phyloP scores from a whole-genome alignment of 2,329 filamentous ascomycete species.

The Chaetomium sp. region DNA sequence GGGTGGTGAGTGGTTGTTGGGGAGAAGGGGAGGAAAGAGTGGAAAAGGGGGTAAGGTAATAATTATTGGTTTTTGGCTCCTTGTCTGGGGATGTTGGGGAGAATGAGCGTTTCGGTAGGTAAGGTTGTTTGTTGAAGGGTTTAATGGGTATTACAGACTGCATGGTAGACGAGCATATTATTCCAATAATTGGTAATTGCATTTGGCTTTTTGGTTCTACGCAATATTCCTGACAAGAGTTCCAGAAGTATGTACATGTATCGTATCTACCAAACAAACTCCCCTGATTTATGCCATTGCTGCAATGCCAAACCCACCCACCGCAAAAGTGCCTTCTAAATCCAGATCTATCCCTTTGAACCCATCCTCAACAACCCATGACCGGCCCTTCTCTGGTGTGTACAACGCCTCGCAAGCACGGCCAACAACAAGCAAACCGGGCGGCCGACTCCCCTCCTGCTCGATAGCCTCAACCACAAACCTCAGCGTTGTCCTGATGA shows the following conservation, averaged over 20 bases:
- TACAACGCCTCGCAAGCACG: conserved; percentile 78
- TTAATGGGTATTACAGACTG: background rate
- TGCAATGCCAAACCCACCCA: conserved; percentile 16
- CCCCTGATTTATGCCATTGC: conserved; percentile 14
- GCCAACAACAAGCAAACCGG: conserved; percentile 84
- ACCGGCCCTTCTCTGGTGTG: conserved; percentile 56
- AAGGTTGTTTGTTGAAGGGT: background rate
- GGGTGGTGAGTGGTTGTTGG: background rate
- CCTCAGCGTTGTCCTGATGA: conserved; percentile 83
- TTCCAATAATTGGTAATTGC: background rate
- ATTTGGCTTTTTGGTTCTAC: background rate
- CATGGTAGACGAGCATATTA: background rate
- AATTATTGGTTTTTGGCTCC: background rate
- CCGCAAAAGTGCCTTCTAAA: conserved; percentile 25
- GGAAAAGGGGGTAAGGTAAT: background rate
- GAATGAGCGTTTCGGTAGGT: background rate
- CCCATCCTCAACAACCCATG: conserved; percentile 80
- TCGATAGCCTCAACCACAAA: conserved; percentile 82
- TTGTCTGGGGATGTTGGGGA: background rate
- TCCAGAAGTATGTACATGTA: background rate
- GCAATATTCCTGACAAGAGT: background rate
- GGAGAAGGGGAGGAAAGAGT: background rate
- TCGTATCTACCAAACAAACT: background rate
- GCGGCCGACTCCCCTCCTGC: conserved; percentile 83
- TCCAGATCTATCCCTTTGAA: conserved; percentile 70